These are phyloP conservation scores for Beauveria bassiana DNA, from an alignment of 2,329 filamentous ascomycete genomes.

Conservation along the genomic window DNA sequence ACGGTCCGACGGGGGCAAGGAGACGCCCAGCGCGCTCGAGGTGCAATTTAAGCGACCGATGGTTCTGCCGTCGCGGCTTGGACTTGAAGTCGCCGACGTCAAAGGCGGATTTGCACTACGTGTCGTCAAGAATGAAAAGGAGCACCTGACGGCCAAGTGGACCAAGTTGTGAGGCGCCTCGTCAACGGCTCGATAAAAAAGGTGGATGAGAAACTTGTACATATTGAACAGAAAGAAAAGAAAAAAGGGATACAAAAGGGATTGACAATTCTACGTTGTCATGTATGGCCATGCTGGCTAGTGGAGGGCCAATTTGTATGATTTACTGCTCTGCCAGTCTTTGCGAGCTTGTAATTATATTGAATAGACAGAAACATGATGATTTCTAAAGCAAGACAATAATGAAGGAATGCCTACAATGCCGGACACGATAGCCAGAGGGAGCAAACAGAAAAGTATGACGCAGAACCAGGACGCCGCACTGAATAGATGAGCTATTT, in stretches of 20 bases:
- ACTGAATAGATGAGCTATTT: no score
- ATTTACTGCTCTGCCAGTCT: not conserved
- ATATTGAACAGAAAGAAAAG: not conserved
- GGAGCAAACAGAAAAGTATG: no score
- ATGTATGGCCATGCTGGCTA: not conserved
- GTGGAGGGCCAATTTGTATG: not conserved
- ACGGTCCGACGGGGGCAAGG: not conserved
- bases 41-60: slow-evolving; percentile 10
- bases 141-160: slow-evolving; percentile 8
- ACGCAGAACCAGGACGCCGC: no score
- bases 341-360: not conserved
- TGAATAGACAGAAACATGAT: not conserved
- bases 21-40: slow-evolving; percentile 8
- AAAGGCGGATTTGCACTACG: slow-evolving; percentile 6
- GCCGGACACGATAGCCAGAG: no score
- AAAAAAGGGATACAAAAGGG: not conserved
- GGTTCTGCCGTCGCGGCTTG: slow-evolving; percentile 8
- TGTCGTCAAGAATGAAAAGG: slow-evolving; percentile 9
- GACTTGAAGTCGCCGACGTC: not conserved
- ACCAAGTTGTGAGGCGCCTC: not conserved
- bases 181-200: not conserved
- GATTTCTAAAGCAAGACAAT: no score
- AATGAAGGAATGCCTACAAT: no score
- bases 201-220: not conserved
- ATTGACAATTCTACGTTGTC: not conserved